phyloP scores from a whole-genome alignment of 2,329 filamentous ascomycete genomes.

The Ceratocystis papillata region DNA sequence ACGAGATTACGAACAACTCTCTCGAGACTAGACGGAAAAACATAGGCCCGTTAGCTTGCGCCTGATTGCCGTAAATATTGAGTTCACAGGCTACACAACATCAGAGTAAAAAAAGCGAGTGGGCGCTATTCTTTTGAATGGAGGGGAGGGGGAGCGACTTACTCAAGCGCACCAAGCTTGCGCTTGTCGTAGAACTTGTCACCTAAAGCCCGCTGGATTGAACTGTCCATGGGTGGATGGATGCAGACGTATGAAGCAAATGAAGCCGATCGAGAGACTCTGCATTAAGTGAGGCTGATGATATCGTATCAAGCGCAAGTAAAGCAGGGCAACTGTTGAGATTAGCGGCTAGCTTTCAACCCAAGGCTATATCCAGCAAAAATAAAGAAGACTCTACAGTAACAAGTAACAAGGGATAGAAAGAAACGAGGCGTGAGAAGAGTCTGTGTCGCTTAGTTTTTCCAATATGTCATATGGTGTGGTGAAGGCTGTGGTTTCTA shows the following conservation, averaged over 20 bases:
- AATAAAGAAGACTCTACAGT: neutral
- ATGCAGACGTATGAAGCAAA: conserved; percentile 22
- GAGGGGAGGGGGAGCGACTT: conserved; percentile 35
- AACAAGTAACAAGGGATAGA: neutral
- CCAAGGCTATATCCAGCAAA: neutral
- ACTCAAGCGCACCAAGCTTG: conserved; percentile 94
- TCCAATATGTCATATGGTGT: neutral
- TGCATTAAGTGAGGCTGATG: conserved; percentile 1
- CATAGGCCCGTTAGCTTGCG: conserved; percentile 6
- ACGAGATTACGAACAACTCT: conserved; percentile 78
- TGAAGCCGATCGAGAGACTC: neutral
- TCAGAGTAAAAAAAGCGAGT: too few species aligned
- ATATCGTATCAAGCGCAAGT: neutral
- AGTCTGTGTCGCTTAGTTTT: too few species aligned
- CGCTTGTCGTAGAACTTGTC: conserved; percentile 99
- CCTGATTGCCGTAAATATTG: too few species aligned
- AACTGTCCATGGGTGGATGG: conserved; percentile 59
- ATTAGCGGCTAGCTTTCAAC: neutral
- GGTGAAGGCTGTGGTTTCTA: neutral
- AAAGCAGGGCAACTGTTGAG: neutral
- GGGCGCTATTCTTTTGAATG: neutral
- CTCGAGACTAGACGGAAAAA: conserved; percentile 57
- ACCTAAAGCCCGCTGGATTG: conserved; percentile 81
- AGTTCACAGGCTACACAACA: too few species aligned
- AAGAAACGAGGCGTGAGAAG: neutral